Percentiles rank a stretch among this genome's conserved stretches.
phyloP scores from a whole-genome alignment of 73 alveolate species.

The Paramecium primaurelia region DNA sequence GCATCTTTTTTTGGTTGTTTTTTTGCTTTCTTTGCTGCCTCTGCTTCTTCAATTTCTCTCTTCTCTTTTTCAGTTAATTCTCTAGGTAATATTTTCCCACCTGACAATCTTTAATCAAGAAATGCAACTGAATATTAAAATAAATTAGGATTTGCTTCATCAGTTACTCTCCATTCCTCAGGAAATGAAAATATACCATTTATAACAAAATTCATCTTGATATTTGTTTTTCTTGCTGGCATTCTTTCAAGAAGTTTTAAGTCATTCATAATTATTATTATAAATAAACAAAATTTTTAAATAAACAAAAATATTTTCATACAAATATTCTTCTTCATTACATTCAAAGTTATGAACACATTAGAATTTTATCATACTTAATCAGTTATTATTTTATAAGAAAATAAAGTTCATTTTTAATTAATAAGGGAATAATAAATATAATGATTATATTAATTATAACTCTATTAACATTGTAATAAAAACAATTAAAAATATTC shows the following conservation, averaged over 20 bases:
- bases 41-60: constrained; percentile 80
- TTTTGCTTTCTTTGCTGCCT: constrained; percentile 64
- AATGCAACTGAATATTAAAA: constrained; percentile 66
- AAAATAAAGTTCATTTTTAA: no score
- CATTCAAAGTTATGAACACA: not conserved
- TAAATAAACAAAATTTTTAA: not conserved
- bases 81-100: constrained; percentile 71
- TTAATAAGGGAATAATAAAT: no score
- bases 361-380: no score
- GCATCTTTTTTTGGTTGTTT: constrained; percentile 69
- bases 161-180: constrained; percentile 42
- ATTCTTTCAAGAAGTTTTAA: not conserved
- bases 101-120: constrained; percentile 51
- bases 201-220: not conserved
- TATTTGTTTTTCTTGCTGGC: not conserved
- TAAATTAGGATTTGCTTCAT: not conserved
- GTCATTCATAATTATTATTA: not conserved
- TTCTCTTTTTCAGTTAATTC: constrained; percentile 79
- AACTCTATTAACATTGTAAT: no score
- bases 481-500: no score
- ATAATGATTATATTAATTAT: no score
- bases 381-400: no score
- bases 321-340: not conserved
- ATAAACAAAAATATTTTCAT: not conserved
- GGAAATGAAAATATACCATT: constrained; percentile 28